Evolutionary conservation across 495 filamentous ascomycete species (phyloP), one percentile per base, ranked within the genome.

Genomic region (Pyrenula aspistea): DNA sequence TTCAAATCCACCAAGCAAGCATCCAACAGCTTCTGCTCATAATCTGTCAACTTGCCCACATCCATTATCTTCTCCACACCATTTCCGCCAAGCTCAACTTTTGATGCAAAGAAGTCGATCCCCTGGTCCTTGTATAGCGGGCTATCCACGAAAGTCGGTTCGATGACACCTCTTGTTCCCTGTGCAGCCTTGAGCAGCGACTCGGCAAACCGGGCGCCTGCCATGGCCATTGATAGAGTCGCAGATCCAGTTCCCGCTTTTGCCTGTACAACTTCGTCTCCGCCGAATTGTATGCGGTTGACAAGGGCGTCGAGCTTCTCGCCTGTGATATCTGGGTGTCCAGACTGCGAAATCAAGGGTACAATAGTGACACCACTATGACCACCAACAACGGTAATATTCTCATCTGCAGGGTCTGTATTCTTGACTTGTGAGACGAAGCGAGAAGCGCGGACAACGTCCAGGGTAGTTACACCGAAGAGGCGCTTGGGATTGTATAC

Each of bases 291-390:
- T 64, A 98, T 94, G 68, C 93, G 91, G 70, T 91, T 84, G 69
- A 97, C 78, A 58, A 96, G 89, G 51, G 80, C 81, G 61, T 86
- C 84, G 51, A 83, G 82, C 66, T 80, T 73, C 65, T 87, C 75
- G 69, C 90, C 85, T 54, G 82, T 74, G 57, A 98, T 86, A 65
- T 84, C 78, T 71, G 88, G 76, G 79, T 95, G 89, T 69, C 76
- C 84, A 70, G 90, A 90, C 80, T 97, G 93, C 61, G 88, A 93
- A 69, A 98, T 86, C 57, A 98, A 88, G 56, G 93, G 93, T 31
- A 98, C 93, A 65, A 98, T 98, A 72, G 93, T 98, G 61, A 91
- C 89, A 68, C 93, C 93, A 52, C 89, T 95, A 85, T 98, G 93
- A 59, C 93, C 93, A 74, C 93, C 93, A 57, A 97, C 79, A 62